Percentiles rank a stretch among this genome's conserved stretches.
These are phyloP conservation scores for Aspergillus alliaceus DNA, from an alignment of 2,329 filamentous ascomycete genomes.

Conservation along the genomic window DNA sequence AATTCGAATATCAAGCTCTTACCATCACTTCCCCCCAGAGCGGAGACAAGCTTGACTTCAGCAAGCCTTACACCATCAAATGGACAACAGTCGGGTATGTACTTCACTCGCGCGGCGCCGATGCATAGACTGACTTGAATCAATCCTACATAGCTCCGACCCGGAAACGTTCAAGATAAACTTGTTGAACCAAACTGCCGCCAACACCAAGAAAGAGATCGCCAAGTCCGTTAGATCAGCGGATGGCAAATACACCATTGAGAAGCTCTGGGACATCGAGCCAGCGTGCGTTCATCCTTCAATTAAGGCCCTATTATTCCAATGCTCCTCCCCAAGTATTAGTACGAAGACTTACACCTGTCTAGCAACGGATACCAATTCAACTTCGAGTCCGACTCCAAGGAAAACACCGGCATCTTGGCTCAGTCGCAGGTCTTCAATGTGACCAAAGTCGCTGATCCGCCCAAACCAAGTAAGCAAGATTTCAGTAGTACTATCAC, in stretches of 20 bases:
- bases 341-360: slow-evolving; percentile 4
- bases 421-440: slow-evolving; percentile 39
- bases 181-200: slow-evolving; percentile 42
- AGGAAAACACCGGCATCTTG: slow-evolving; percentile 40
- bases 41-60: slow-evolving; percentile 37
- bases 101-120: neutral
- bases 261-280: slow-evolving; percentile 26
- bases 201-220: slow-evolving; percentile 33
- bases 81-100: slow-evolving; percentile 41
- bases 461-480: slow-evolving; percentile 22
- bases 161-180: slow-evolving; percentile 41
- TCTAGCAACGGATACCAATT: slow-evolving; percentile 42
- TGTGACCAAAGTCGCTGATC: slow-evolving; percentile 19
- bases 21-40: slow-evolving; percentile 35
- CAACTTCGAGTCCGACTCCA: slow-evolving; percentile 39
- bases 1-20: slow-evolving; percentile 23
- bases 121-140: neutral
- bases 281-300: slow-evolving; percentile 22
- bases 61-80: slow-evolving; percentile 36
- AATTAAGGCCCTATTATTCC: neutral
- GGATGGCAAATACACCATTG: slow-evolving; percentile 36
- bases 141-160: slow-evolving; percentile 37
- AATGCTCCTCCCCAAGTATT: neutral
- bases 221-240: slow-evolving; percentile 37
- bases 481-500: slow-evolving; percentile 19